phyloP scores from a whole-genome alignment of 805 yeast species.

The Priceomyces haplophilus region DNA sequence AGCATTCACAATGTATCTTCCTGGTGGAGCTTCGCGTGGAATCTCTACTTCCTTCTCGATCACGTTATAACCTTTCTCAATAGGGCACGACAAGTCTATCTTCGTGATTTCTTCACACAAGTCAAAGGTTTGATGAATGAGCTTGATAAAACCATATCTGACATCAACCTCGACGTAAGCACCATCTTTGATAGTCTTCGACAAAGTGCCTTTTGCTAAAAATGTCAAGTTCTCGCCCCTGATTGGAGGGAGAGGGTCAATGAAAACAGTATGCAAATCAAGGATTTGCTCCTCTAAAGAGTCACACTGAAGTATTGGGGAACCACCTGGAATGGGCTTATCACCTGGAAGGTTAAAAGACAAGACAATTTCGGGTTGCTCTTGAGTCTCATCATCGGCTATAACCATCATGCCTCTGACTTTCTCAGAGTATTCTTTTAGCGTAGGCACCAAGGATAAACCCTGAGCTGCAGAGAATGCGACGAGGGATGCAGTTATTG shows the following conservation, averaged over 20 bases:
- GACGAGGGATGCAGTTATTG: slow-evolving; percentile 11
- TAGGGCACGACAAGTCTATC: slow-evolving; percentile 84
- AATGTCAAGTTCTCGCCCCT: slow-evolving; percentile 84
- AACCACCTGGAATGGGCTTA: slow-evolving; percentile 84
- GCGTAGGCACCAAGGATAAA: slow-evolving; percentile 19
- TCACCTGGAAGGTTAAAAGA: slow-evolving; percentile 40
- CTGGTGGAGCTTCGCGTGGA: slow-evolving; percentile 94
- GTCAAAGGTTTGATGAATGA: slow-evolving; percentile 87
- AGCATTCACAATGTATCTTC: slow-evolving; percentile 81
- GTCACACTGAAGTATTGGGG: slow-evolving; percentile 83
- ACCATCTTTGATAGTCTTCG: slow-evolving; percentile 65
- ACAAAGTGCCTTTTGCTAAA: slow-evolving; percentile 64
- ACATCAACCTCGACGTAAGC: slow-evolving; percentile 95
- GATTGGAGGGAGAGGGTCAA: slow-evolving; percentile 84
- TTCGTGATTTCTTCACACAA: slow-evolving; percentile 83
- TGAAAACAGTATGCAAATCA: slow-evolving; percentile 52
- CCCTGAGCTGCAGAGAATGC: slow-evolving; percentile 16
- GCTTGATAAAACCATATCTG: slow-evolving; percentile 83
- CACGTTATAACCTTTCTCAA: slow-evolving; percentile 63
- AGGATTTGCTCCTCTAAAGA: slow-evolving; percentile 59
- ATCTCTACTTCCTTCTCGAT: slow-evolving; percentile 73
- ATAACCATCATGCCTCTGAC: slow-evolving; percentile 5
- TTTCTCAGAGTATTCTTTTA: slow-evolving; percentile 13
- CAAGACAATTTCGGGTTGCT: slow-evolving; percentile 7
- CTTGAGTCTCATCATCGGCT: background rate